These are phyloP conservation scores for Botrytis paeoniae DNA, from an alignment of 2,329 filamentous ascomycete species.

Conservation along the genomic window DNA sequence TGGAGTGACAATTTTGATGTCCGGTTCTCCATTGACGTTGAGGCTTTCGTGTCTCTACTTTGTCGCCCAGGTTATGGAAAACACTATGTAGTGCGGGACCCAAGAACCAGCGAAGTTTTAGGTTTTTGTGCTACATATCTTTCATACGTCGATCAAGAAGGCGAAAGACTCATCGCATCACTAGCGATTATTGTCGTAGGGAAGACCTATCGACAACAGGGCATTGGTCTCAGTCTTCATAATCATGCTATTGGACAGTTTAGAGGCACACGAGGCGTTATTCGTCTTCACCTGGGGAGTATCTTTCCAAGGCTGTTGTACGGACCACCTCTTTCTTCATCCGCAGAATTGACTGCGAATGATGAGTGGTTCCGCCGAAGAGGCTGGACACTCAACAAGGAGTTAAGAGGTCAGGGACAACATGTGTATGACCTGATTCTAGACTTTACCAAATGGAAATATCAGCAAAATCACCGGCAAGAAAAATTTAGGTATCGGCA, in stretches of 20 bases:
- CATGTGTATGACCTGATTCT: slow-evolving; percentile 54
- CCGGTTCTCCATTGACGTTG: slow-evolving; percentile 46
- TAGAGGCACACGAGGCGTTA: slow-evolving; percentile 50
- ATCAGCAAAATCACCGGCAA: slow-evolving; percentile 41
- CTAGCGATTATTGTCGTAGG: slow-evolving; percentile 54
- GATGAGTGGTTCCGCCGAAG: slow-evolving; percentile 53
- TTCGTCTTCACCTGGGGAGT: slow-evolving; percentile 54
- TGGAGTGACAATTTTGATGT: slow-evolving; percentile 32
- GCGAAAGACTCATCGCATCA: slow-evolving; percentile 53
- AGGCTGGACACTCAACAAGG: slow-evolving; percentile 51
- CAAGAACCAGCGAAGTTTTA: slow-evolving; percentile 44
- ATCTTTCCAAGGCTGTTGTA: slow-evolving; percentile 58
- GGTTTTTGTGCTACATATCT: slow-evolving; percentile 61
- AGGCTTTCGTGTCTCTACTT: slow-evolving; percentile 47
- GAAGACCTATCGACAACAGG: slow-evolving; percentile 46
- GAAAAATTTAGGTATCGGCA: slow-evolving; percentile 41
- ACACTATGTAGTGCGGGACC: slow-evolving; percentile 55
- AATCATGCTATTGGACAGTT: slow-evolving; percentile 50
- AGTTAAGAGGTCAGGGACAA: slow-evolving; percentile 47
- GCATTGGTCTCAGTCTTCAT: slow-evolving; percentile 54
- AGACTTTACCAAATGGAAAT: slow-evolving; percentile 47
- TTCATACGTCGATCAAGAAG: slow-evolving; percentile 52
- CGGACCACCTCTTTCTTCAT: slow-evolving; percentile 44
- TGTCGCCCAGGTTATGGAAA: slow-evolving; percentile 54
- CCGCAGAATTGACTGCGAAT: slow-evolving; percentile 37